Evolutionary conservation across 1,284 basidiomycete species (phyloP).

Genomic region (Microbotryum intermedium): DNA sequence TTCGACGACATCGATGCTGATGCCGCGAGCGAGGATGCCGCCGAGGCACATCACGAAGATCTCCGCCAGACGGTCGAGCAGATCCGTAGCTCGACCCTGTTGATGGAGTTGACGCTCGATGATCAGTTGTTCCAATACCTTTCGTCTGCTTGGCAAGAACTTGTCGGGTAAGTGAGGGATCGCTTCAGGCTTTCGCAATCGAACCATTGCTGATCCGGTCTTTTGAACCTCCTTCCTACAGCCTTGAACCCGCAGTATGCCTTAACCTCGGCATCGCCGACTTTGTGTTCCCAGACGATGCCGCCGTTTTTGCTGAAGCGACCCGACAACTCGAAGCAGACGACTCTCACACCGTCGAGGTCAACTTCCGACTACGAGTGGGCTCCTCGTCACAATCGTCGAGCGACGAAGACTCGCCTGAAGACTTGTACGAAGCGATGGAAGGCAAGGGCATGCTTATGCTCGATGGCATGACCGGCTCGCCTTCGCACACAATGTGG

Average conservation of each 20-base stretch:
- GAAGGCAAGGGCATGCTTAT: constrained; percentile 99
- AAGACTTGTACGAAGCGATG: constrained; percentile 47
- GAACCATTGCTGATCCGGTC: neutral
- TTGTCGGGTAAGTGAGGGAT: constrained; percentile 67
- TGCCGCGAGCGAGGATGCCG: neutral
- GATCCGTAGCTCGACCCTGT: constrained; percentile 86
- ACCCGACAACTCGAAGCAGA: constrained; percentile 77
- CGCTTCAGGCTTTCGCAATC: neutral
- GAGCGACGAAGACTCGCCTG: constrained; percentile 36
- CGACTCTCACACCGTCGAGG: constrained; percentile 89
- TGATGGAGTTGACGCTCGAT: constrained; percentile 88
- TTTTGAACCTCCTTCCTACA: constrained; percentile 35
- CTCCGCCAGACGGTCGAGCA: constrained; percentile 79
- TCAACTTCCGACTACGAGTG: constrained; percentile 75
- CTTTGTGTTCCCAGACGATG: constrained; percentile 74
- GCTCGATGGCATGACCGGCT: constrained; percentile 65
- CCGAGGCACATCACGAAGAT: constrained; percentile 39
- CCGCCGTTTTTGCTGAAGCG: constrained; percentile 77
- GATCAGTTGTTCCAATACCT: constrained; percentile 81
- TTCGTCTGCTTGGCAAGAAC: constrained; percentile 86
- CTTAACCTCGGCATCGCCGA: constrained; percentile 71
- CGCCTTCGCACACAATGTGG: constrained; percentile 97
- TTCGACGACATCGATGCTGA: neutral
- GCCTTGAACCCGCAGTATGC: constrained; percentile 74
- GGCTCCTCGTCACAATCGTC: constrained; percentile 42